Evolutionary conservation across 768 basidiomycete species (phyloP).

Genomic region (Lactarius indigo): DNA sequence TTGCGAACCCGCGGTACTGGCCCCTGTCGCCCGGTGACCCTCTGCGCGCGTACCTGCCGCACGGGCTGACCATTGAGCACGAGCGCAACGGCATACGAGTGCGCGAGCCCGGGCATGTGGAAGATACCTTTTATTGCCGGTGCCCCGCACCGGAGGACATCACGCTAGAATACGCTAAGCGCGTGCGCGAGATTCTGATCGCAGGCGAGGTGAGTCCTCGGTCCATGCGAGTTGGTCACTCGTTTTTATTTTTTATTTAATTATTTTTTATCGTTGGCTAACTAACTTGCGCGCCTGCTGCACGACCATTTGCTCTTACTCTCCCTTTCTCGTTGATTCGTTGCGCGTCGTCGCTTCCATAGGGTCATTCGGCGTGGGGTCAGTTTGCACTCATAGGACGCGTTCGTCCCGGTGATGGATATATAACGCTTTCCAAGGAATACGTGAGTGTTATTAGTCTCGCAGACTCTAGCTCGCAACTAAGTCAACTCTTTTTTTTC

Average conservation of each 20-base stretch:
- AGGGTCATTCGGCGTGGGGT: slow-evolving; percentile 93
- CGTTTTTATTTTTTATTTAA: neutral
- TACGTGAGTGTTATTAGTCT: slow-evolving; percentile 48
- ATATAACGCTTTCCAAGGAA: slow-evolving; percentile 79
- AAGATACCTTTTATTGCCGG: slow-evolving; percentile 32
- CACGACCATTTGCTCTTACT: neutral
- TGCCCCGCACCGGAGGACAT: slow-evolving; percentile 9
- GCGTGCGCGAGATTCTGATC: slow-evolving; percentile 60
- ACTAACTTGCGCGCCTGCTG: neutral
- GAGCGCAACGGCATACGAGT: slow-evolving; percentile 45
- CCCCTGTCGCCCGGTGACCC: slow-evolving; percentile 59
- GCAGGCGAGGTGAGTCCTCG: slow-evolving; percentile 60
- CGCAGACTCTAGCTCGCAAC: neutral
- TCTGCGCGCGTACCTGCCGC: slow-evolving; percentile 57
- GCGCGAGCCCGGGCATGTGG: slow-evolving; percentile 38
- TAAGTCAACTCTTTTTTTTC: slow-evolving; percentile 21
- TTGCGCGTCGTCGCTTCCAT: neutral
- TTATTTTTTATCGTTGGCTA: neutral
- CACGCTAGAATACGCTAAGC: slow-evolving; percentile 25
- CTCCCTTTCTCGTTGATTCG: neutral
- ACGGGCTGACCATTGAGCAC: slow-evolving; percentile 49
- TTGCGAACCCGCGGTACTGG: slow-evolving; percentile 9
- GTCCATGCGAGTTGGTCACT: neutral
- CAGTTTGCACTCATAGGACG: slow-evolving; percentile 78
- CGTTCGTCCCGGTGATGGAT: slow-evolving; percentile 77